Conservation (phyloP, 208 protist genomes). For the Acanthamoeba royreba region DNA sequence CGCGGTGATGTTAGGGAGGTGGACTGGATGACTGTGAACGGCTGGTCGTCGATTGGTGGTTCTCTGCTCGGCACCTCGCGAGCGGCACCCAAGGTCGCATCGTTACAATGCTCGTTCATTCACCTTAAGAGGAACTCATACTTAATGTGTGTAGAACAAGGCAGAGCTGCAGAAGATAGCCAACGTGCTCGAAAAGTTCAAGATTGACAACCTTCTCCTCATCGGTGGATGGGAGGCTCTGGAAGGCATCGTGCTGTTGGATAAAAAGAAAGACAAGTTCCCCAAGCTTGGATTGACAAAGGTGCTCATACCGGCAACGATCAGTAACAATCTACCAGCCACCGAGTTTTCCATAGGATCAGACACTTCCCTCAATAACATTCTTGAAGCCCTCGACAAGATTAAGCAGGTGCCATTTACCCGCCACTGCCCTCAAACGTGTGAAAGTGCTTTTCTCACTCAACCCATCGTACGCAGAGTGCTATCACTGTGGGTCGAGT, state of each 20-base stretch:
- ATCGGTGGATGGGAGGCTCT: constrained; percentile 76
- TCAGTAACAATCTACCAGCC: constrained; percentile 67
- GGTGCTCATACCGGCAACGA: constrained; percentile 72
- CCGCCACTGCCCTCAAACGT: not conserved
- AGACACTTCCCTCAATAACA: constrained; percentile 76
- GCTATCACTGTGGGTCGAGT: constrained; percentile 46
- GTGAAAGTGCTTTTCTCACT: not conserved
- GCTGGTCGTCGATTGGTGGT: constrained; percentile 59
- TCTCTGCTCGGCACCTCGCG: constrained; percentile 1
- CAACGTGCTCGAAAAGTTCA: not conserved
- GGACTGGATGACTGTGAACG: constrained; percentile 68
- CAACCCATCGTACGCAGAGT: not conserved
- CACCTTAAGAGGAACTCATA: not conserved
- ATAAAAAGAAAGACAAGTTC: constrained; percentile 11
- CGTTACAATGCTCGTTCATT: not conserved
- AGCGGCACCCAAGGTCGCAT: not conserved
- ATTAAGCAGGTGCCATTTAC: constrained; percentile 63
- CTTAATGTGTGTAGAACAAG: not conserved
- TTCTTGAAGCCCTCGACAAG: constrained; percentile 64
- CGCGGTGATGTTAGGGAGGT: constrained; percentile 50
- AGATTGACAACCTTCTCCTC: constrained; percentile 60
- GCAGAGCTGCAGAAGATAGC: constrained; percentile 50
- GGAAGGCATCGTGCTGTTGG: not conserved
- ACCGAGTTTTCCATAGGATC: constrained; percentile 67
- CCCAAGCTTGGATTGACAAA: constrained; percentile 45